Evolutionary conservation across 139 green algal species (phyloP), one percentile per base, ranked within the genome.

Genomic region (Auxenochlorella pyrenoidosa): DNA sequence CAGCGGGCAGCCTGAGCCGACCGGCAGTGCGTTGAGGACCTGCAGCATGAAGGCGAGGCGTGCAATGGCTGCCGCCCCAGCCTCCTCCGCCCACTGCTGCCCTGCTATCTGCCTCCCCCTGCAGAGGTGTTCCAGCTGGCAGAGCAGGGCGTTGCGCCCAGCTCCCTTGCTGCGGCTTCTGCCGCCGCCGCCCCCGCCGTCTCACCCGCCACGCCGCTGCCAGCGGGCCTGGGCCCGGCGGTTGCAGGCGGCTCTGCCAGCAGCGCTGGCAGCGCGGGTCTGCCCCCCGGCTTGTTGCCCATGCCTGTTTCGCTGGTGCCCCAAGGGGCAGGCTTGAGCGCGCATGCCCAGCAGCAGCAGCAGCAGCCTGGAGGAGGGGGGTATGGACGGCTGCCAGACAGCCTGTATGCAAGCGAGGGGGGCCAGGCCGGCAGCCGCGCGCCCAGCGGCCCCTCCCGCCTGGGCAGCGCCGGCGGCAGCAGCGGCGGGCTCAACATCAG

Each of bases 121-220:
- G 66, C 82, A 86, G 82, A 86, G 66, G 82, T 79, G 66, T 86
- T 79, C n/a, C 44, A 79, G 3, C 10, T 79, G 32, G 82, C 82
- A 24, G 66, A 32, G 0, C 26, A 38, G 6, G 66, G 82, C 44
- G 8, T 79, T 0, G 6, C 44, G 0, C 70, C 36, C 21, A 86
- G 66, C 82, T 54, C 65, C 6, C 66, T 79, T 66, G 26, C 75
- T 3, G 16, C 40, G 32, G 59, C n/a, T 19, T 68, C 34, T 38
- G 79, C 24, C 28, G 36, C 32, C 76, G 71, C 38, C n/a, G 34
- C 41, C 5, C 43, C 43, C 6, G n/a, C 66, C 32, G 8, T 66
- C 32, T 86, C 66, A 0, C 82, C 82, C 15, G 40, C 80, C 80
- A 85, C 80, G 10, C 80, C 80, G 16, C 40, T 85, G 40, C 60